phyloP scores from a whole-genome alignment of 73 alveolate genomes.

The Tetrahymena thermophila region DNA sequence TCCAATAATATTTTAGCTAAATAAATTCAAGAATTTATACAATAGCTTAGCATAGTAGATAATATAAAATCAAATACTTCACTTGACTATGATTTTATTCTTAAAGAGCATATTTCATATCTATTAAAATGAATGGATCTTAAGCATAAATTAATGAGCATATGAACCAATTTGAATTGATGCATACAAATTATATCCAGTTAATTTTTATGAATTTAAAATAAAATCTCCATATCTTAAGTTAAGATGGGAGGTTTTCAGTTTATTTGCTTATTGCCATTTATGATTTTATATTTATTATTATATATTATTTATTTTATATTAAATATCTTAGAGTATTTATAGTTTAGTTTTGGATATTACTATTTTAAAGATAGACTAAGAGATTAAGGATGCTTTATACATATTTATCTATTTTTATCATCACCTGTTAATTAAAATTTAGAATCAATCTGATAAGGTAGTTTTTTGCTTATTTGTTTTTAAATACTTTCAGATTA shows the following conservation, averaged over 20 bases:
- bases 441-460: too few relatives aligned
- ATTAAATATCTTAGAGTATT: too few relatives aligned
- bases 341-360: too few relatives aligned
- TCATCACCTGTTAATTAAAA: too few relatives aligned
- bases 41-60: neutral
- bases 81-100: neutral
- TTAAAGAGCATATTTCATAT: neutral
- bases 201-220: neutral
- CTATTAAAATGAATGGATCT: neutral
- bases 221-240: neutral
- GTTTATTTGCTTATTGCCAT: neutral
- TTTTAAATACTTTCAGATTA: neutral
- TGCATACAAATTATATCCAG: neutral
- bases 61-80: neutral
- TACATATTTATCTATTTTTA: neutral
- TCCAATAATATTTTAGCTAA: neutral
- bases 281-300: neutral
- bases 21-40: neutral
- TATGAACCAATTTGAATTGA: neutral
- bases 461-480: too few relatives aligned
- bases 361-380: too few relatives aligned
- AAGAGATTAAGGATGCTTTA: neutral
- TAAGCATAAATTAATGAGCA: neutral
- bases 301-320: neutral
- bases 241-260: neutral